Percentiles rank a stretch among this genome's conserved stretches.
Evolutionary conservation across 2,329 filamentous ascomycete species (phyloP).

Genomic region (Cytospora leucostoma): DNA sequence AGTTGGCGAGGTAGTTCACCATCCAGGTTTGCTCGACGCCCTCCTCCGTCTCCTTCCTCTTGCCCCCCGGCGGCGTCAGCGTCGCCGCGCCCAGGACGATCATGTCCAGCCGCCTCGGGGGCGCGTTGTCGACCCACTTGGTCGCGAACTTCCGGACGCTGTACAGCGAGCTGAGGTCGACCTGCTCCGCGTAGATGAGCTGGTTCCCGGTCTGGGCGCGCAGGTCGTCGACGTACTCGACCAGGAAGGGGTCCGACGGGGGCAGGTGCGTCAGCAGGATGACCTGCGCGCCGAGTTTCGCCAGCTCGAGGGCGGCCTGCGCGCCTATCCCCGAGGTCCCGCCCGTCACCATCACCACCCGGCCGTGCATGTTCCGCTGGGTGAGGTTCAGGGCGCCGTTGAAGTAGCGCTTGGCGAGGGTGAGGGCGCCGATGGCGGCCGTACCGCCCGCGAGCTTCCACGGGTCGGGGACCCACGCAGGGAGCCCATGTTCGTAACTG

Average conservation of each 20-base stretch:
- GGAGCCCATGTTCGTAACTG: constrained; percentile 50
- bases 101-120: constrained; percentile 86
- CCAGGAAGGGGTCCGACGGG: constrained; percentile 81
- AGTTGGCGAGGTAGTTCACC: constrained; percentile 93
- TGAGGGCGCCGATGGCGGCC: constrained; percentile 42
- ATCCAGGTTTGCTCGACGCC: constrained; percentile 90
- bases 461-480: constrained; percentile 49
- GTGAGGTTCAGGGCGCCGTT: constrained; percentile 72
- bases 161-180: constrained; percentile 85
- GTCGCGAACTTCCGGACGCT: constrained; percentile 92
- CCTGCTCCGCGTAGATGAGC: constrained; percentile 92
- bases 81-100: constrained; percentile 84
- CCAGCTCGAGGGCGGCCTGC: constrained; percentile 71
- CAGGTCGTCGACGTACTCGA: constrained; percentile 89
- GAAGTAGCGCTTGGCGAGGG: constrained; percentile 70
- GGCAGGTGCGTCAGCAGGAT: constrained; percentile 84
- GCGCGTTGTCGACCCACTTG: constrained; percentile 95
- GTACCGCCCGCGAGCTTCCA: constrained; percentile 45
- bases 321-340: constrained; percentile 93
- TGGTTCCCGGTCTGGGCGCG: constrained; percentile 76
- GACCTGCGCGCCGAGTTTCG: constrained; percentile 82
- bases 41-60: constrained; percentile 66
- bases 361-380: constrained; percentile 87
- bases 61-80: constrained; percentile 67
- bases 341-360: constrained; percentile 90